Conservation (phyloP, 2,329 filamentous ascomycete genomes). For the Calonectria henricotiae region DNA sequence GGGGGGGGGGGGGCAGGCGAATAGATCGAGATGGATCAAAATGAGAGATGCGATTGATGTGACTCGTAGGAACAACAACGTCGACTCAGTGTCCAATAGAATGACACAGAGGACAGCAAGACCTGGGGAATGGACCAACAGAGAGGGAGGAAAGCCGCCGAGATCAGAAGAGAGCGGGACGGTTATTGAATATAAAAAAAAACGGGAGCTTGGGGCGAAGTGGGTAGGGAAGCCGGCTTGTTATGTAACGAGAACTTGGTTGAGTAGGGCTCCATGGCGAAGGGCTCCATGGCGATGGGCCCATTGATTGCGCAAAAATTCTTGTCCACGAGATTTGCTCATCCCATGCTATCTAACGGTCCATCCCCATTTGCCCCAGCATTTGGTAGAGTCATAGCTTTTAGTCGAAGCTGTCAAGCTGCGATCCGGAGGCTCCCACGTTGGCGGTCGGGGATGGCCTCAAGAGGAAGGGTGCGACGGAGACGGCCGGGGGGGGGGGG, state of each 20-base stretch:
- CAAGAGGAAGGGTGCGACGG: constrained; percentile 6
- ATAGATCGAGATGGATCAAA: not conserved
- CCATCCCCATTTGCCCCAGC: constrained; percentile 21
- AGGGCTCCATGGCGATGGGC: constrained; percentile 47
- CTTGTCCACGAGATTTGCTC: constrained; percentile 39
- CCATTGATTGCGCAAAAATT: constrained; percentile 51
- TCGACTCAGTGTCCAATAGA: constrained; percentile 12
- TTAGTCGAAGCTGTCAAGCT: constrained; percentile 24
- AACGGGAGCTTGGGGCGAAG: constrained; percentile 40
- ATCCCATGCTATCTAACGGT: constrained; percentile 21
- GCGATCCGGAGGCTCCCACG: not conserved
- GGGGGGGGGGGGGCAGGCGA: not conserved
- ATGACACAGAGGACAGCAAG: not conserved
- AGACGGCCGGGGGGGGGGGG: constrained; percentile 3
- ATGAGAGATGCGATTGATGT: not conserved
- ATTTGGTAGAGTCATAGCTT: constrained; percentile 26
- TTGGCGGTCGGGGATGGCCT: not conserved
- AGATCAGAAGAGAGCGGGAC: constrained; percentile 22
- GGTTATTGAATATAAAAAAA: constrained; percentile 12
- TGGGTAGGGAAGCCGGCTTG: constrained; percentile 46
- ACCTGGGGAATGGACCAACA: constrained; percentile 22
- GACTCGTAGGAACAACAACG: not conserved
- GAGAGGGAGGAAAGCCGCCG: constrained; percentile 8
- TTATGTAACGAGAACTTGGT: constrained; percentile 51
- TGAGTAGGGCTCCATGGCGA: constrained; percentile 43